A percentile compares a stretch with the other conserved stretches of the same genome.
These are phyloP conservation scores for Phytopythium vexans DNA, from an alignment of 352 stramenopile genomes.

Conservation along the genomic window DNA sequence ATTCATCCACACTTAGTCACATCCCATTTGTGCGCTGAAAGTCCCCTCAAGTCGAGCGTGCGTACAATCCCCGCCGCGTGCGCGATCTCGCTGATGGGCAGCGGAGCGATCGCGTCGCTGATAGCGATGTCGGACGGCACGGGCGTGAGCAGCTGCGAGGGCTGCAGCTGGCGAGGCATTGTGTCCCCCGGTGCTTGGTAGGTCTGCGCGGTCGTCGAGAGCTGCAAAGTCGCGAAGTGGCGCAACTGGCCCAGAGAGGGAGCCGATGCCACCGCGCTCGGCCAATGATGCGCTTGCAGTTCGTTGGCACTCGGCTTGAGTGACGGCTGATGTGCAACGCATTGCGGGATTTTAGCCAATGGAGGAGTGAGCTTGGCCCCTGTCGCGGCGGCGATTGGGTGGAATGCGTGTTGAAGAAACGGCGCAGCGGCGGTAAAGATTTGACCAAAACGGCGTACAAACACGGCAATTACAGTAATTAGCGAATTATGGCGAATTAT, in stretches of 20 bases:
- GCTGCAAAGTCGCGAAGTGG: not conserved
- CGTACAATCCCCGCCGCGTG: constrained; percentile 63
- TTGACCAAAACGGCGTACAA: no score
- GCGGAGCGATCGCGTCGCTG: constrained; percentile 68
- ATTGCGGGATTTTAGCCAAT: no score
- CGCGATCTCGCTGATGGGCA: constrained; percentile 69
- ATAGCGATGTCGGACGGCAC: constrained; percentile 82
- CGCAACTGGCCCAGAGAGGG: not conserved
- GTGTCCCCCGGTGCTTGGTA: not conserved
- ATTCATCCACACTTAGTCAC: not conserved
- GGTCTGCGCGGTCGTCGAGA: constrained; percentile 16
- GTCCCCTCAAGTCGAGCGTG: not conserved
- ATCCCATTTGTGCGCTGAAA: not conserved
- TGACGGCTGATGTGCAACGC: no score
- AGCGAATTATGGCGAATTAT: not conserved
- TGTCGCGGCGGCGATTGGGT: no score
- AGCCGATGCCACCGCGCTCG: no score
- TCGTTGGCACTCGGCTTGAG: no score
- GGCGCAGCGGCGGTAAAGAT: no score
- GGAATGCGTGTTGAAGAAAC: no score
- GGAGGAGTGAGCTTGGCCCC: no score
- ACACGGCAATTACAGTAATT: no score
- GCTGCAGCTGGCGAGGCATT: constrained; percentile 53
- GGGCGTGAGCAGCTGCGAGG: constrained; percentile 58
- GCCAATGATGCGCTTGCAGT: no score